Evolutionary conservation across 108 stramenopile species (phyloP), one percentile per base, ranked within the genome.

Genomic region (Pseudonitzschia multiseries): DNA sequence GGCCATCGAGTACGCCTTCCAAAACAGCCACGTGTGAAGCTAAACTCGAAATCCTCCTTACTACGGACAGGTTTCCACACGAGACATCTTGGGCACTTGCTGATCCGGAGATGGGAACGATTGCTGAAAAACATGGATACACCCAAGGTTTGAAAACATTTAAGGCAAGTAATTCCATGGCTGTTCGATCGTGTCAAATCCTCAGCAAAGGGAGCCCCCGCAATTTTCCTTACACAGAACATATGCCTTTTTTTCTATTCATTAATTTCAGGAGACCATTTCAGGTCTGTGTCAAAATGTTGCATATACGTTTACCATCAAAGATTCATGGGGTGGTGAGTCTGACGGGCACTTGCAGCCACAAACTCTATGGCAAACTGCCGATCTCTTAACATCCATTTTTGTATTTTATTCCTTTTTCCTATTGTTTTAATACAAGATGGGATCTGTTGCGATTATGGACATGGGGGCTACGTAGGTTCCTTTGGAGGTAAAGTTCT

Each of bases 391-490:
- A 36, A 36, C 36, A 36, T 36, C 36, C 6, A 6, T 36, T 36
- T 36, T 36, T 6, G 8, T 48, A 10, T 5, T 10, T 18, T 48
- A 2, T 48, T 48, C 46, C 12, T 1, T 10, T 48, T 18, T 48
- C 46, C 46, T 48, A 8, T 48, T n/a, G n/a, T n/a, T n/a, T n/a
- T n/a, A n/a, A n/a, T n/a, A n/a, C 8, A 18, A 27, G 68, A 68
- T 51, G 68, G 68, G 12, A 28, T 68, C 8, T 31, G 46, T 51
- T 84, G 83, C 56, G 29, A 56, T 21, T 57, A 79, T 31, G 83
- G 83, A 59, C 42, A 74, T 13, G 83, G 83, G 71, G 70, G 61
- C 31, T 84, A 84, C 28, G 36, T 70, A 62, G 40, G 81, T 28
- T 52, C 21, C 15, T 64, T 65, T 36, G 78, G 78, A 65, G 79